These are phyloP conservation scores for Pelagomonas calceolata DNA, from an alignment of 108 stramenopile species.

Conservation along the genomic window DNA sequence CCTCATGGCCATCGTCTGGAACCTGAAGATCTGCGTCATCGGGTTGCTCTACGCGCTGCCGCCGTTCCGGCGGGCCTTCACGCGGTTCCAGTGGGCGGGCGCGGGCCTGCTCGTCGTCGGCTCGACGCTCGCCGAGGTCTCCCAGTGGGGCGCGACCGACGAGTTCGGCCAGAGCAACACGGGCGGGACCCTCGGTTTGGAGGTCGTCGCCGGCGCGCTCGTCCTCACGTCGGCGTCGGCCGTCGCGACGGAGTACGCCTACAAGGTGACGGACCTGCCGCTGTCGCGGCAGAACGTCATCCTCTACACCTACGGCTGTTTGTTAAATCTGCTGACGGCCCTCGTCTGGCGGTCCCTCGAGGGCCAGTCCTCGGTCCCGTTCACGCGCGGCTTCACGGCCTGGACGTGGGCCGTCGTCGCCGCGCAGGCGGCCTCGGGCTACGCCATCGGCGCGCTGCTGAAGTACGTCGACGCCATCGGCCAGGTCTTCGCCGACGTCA, in stretches of 20 bases:
- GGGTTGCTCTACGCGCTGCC: background rate
- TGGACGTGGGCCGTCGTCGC: background rate
- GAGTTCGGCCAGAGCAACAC: background rate
- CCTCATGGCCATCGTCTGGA: background rate
- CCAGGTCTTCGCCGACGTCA: slow-evolving; percentile 1
- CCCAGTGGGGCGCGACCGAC: background rate
- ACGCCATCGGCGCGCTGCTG: background rate
- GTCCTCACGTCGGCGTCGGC: background rate
- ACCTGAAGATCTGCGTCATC: background rate
- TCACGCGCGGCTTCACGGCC: background rate
- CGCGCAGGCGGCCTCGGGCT: background rate
- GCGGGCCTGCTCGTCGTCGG: background rate
- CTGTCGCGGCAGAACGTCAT: background rate
- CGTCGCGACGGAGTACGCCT: background rate
- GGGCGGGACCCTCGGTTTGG: background rate
- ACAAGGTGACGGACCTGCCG: background rate
- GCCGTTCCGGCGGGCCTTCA: background rate
- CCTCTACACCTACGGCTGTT: background rate
- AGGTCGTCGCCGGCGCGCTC: background rate
- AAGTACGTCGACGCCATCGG: background rate
- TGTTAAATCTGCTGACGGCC: background rate
- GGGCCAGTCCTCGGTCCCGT: background rate
- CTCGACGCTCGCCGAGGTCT: background rate
- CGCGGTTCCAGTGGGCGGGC: background rate
- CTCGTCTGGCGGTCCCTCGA: background rate